Base-by-base conservation (phyloP, 176 grass and related monocot species). In the Carex kokanica region DNA sequence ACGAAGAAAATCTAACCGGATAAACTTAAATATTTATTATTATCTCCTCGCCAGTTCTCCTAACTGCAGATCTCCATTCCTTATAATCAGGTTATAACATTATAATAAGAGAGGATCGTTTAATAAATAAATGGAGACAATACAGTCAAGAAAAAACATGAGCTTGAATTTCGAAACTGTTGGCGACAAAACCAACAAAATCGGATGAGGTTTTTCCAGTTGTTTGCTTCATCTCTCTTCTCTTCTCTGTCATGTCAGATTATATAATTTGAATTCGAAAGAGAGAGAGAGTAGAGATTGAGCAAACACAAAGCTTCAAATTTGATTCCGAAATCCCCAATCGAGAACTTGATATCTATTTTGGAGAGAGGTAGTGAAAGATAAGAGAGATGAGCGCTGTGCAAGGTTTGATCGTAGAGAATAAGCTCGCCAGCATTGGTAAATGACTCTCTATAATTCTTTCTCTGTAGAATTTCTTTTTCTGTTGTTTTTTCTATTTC, bases 341-440 rank as follows among this genome's bases (percentile, higher is more conserved):
- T n/a, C n/a, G n/a, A 27, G 56, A 65, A 3, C 24, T 41, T 47
- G 79, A 64, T 13, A 59, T 59, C 6, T 57, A 45, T 63, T 63
- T 45, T 10, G 12, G 25, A 56, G 52, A 79, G 75, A 29, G 15
- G 32, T 3, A 51, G 45, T 27, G 18, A 77, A 29, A 57, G 47
- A 41, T 11, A 81, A 49, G 5, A 32, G 23, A 41, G 36, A 82
- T 82, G 79, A 82, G 60, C 41, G 38, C 20, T 20, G 55, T 82
- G 8, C 60, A 52, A 31, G 62, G 34, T 53, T 82, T 40, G 60
- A n/a, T 66, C 52, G 79, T 16, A 25, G 79, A 82, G 18, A 82
- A 82, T 27, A 82, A 82, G 79, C 40, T 82, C 79, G 79, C 79
- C 60, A 65, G 60, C 62, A 82, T 82, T 41, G 79, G 79, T 82